Conservation (phyloP, 139 green algal species). For the Chlorella ohadii region DNA sequence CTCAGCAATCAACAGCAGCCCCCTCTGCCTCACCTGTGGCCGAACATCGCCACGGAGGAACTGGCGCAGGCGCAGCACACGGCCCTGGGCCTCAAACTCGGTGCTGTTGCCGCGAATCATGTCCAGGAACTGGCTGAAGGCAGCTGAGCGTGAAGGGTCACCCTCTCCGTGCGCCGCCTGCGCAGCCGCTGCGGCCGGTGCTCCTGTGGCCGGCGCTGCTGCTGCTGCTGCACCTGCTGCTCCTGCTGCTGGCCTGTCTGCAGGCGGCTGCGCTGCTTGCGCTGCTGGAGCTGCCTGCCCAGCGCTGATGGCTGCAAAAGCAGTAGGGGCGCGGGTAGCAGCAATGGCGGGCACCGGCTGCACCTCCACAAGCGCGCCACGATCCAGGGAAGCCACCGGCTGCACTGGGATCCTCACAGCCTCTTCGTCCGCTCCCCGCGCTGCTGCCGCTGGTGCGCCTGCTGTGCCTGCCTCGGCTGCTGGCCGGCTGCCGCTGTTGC, state of each 20-base stretch:
- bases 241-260: neutral
- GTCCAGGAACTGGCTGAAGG: constrained; percentile 40
- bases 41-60: constrained; percentile 47
- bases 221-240: neutral
- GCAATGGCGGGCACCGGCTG: neutral
- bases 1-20: too few species aligned
- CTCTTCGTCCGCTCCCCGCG: neutral
- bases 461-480: neutral
- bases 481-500: constrained; percentile 18
- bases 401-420: neutral
- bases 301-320: neutral
- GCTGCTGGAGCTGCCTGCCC: neutral
- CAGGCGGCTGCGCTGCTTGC: neutral
- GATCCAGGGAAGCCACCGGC: neutral
- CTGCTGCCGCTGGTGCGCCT: neutral
- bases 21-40: constrained; percentile 15
- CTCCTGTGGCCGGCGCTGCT: neutral
- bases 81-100: constrained; percentile 57
- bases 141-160: neutral
- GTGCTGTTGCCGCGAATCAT: constrained; percentile 47
- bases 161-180: neutral
- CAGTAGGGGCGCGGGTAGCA: neutral
- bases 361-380: neutral
- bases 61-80: constrained; percentile 69
- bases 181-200: neutral